A percentile compares a stretch with the other conserved stretches of the same genome.
These are phyloP conservation scores for Barnettozyma populi DNA, from an alignment of 805 yeast species.

Conservation along the genomic window DNA sequence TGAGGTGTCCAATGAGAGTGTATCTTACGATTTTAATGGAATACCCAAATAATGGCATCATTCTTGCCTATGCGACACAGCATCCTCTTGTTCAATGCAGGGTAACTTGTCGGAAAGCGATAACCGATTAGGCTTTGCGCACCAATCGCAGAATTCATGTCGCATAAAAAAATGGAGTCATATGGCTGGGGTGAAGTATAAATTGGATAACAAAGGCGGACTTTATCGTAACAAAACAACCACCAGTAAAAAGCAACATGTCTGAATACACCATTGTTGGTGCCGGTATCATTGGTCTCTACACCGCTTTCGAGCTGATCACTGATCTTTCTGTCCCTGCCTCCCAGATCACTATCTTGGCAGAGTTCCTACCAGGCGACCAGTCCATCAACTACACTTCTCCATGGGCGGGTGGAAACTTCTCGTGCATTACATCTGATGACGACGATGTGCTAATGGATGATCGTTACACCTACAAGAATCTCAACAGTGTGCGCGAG, in stretches of 20 bases:
- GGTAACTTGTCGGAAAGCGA: neutral
- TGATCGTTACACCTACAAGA: conserved; percentile 53
- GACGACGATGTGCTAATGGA: conserved; percentile 44
- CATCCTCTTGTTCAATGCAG: neutral
- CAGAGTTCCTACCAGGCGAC: conserved; percentile 73
- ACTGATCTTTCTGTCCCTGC: conserved; percentile 35
- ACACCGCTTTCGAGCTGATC: conserved; percentile 49
- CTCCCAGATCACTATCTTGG: conserved; percentile 48
- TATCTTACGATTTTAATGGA: neutral
- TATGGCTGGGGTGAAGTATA: neutral
- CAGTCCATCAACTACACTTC: conserved; percentile 68
- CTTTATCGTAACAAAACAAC: neutral
- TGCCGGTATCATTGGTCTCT: conserved; percentile 63
- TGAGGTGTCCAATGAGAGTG: neutral
- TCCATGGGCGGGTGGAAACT: conserved; percentile 75
- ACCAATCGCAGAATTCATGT: neutral
- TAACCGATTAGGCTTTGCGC: neutral
- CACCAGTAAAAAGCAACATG: neutral
- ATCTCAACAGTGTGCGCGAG: conserved; percentile 37
- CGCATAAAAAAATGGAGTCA: neutral
- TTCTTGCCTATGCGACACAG: neutral
- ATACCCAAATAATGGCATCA: neutral
- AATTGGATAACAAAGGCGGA: neutral
- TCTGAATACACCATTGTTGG: conserved; percentile 34
- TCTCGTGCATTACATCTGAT: conserved; percentile 54